Base-by-base conservation (phyloP, 1,139 yeast genomes). In the Torulaspora pretoriensis region DNA sequence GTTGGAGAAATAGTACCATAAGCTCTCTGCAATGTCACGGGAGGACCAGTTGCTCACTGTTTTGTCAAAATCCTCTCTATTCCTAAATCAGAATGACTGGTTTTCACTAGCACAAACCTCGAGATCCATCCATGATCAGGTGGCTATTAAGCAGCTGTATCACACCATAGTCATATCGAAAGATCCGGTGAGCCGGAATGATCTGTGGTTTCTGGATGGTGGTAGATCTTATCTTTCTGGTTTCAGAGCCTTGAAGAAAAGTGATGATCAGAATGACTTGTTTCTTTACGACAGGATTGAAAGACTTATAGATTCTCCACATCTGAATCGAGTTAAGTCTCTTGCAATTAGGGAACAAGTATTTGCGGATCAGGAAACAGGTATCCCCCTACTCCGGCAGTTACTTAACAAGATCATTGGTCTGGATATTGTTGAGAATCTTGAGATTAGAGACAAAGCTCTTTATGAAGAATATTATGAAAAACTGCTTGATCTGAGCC, bases 191-290 rank as follows among this genome's bases (percentile, higher is more conserved):
- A 31, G 67, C 6, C 45, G 61, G 22, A 42, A 51, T 6, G 44
- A 48, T 4, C 27, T 43, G 10, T 63, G 68, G 65, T 64, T 50
- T 34, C 16, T 68, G 9, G 70, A 66, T 17, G 45, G 63, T 8
- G 54, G 51, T 6, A 52, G 45, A 30, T 61, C 69, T 0, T 64
- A 58, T 45, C 30, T 69, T 1, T 48, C 63, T 31, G 71, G 71
- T 0, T 54, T 51, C 23, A 47, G 59, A 19, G 47, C 59, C 0
- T 17, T 57, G 4, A 44, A 46, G 12, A 62, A 63, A 44, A 54
- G 57, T 9, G 45, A 40, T 1, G 68, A 67, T 35, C 68, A 67
- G 44, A 64, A 65, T 46, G 71, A 68, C 35, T 48, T 66, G 17
- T 52, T 63, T 32, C 36, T 68, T 1, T 61, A 63, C 36, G 61